phyloP scores from a whole-genome alignment of 2,329 filamentous ascomycete genomes.

The Macrophomina tecta region DNA sequence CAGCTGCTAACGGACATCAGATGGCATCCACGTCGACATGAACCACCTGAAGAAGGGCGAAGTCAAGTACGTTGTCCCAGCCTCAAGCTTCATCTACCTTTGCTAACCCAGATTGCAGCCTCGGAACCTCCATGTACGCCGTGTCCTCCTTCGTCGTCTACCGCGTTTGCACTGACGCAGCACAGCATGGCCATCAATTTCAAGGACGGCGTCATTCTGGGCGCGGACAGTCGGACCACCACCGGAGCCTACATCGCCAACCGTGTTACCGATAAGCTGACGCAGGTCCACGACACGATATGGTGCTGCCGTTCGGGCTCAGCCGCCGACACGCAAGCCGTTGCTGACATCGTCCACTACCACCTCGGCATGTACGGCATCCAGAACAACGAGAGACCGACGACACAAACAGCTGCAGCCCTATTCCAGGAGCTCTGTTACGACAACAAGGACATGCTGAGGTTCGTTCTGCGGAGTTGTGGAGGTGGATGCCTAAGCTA shows the following conservation, averaged over 20 bases:
- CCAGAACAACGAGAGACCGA: conserved; percentile 86
- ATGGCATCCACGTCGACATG: conserved; percentile 99
- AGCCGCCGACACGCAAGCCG: conserved; percentile 95
- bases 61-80: conserved; percentile 77
- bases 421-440: conserved; percentile 99
- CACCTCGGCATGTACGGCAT: conserved; percentile 92
- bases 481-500: conserved; percentile 29
- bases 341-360: conserved; percentile 97
- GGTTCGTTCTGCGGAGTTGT: conserved; percentile 61
- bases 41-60: conserved; percentile 97
- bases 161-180: conserved; percentile 37
- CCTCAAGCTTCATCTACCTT: neutral
- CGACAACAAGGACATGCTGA: conserved; percentile 91
- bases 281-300: conserved; percentile 97
- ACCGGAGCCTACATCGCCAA: conserved; percentile 99
- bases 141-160: conserved; percentile 30
- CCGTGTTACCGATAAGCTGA: conserved; percentile 98
- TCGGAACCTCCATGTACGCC: conserved; percentile 95
- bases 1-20: conserved; percentile 56
- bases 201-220: conserved; percentile 97
- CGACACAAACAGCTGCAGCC: conserved; percentile 91
- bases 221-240: conserved; percentile 95
- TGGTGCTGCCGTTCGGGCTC: conserved; percentile 99
- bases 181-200: conserved; percentile 97
- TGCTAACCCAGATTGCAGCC: conserved; percentile 56